These are phyloP conservation scores for Scopulariopsis brevicaulis DNA, from an alignment of 2,329 filamentous ascomycete genomes.

Conservation along the genomic window DNA sequence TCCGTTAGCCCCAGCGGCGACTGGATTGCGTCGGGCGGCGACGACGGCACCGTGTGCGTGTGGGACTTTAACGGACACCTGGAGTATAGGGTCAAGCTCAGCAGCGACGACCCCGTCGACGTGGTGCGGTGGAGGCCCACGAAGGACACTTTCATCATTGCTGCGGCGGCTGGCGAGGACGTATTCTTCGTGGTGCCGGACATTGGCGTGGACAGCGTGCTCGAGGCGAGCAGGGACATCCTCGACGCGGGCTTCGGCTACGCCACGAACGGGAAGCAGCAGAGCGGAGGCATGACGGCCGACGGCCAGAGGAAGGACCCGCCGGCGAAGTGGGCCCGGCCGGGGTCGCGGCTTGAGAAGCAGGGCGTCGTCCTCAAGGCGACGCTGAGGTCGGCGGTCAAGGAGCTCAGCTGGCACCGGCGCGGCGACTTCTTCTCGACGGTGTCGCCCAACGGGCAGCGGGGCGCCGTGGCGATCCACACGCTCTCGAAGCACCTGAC, in stretches of 20 bases:
- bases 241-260: slow-evolving; percentile 90
- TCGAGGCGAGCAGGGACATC: slow-evolving; percentile 62
- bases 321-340: slow-evolving; percentile 73
- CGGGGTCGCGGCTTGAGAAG: slow-evolving; percentile 60
- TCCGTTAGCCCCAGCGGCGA: slow-evolving; percentile 76
- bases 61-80: slow-evolving; percentile 89
- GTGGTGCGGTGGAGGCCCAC: slow-evolving; percentile 82
- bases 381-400: slow-evolving; percentile 69
- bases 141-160: slow-evolving; percentile 68
- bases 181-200: slow-evolving; percentile 76
- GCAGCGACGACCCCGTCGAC: slow-evolving; percentile 69
- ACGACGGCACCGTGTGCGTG: slow-evolving; percentile 83
- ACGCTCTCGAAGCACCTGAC: slow-evolving; percentile 91
- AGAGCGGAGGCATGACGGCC: slow-evolving; percentile 26
- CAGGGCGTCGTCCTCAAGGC: slow-evolving; percentile 71
- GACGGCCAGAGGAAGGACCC: slow-evolving; percentile 58
- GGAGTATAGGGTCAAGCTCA: slow-evolving; percentile 73
- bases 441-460: slow-evolving; percentile 70
- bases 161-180: slow-evolving; percentile 74
- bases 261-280: slow-evolving; percentile 56
- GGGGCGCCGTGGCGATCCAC: slow-evolving; percentile 81
- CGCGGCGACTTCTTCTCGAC: slow-evolving; percentile 91
- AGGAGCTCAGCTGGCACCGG: slow-evolving; percentile 87
- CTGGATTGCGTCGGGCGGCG: slow-evolving; percentile 83
- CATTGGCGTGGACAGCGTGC: slow-evolving; percentile 60